These are phyloP conservation scores for Kodamaea arcana DNA, from an alignment of 1,139 yeast genomes.

Conservation along the genomic window DNA sequence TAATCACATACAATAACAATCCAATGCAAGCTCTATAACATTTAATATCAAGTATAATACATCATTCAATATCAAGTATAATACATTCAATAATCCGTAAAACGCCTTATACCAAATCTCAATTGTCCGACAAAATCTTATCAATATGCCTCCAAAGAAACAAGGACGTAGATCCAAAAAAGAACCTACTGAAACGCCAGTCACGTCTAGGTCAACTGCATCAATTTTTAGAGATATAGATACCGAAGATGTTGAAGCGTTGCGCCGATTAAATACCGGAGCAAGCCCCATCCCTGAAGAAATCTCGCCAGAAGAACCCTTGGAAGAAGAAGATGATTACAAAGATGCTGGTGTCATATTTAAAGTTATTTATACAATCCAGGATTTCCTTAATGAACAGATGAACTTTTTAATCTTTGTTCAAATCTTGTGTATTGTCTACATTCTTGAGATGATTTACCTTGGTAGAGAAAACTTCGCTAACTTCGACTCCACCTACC, in stretches of 20 bases:
- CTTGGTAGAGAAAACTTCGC: slow-evolving; percentile 17
- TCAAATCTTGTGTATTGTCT: slow-evolving; percentile 32
- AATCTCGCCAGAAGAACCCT: slow-evolving; percentile 2
- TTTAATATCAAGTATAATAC: too few relatives aligned
- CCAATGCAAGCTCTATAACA: too few relatives aligned
- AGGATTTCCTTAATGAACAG: slow-evolving; percentile 38
- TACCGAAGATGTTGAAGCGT: neutral
- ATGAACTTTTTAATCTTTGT: slow-evolving; percentile 28
- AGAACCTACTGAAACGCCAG: neutral
- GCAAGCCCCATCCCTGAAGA: neutral
- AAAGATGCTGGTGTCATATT: slow-evolving; percentile 8
- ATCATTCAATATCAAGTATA: too few relatives aligned
- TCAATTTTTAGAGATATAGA: slow-evolving; percentile 7
- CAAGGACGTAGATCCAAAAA: too few relatives aligned
- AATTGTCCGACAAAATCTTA: too few relatives aligned
- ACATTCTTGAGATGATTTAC: slow-evolving; percentile 30
- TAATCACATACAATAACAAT: too few relatives aligned
- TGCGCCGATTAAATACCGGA: neutral
- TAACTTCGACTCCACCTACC: slow-evolving; percentile 16
- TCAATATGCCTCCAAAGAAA: too few relatives aligned
- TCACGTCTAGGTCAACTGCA: slow-evolving; percentile 10
- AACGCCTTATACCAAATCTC: too few relatives aligned
- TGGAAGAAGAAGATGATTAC: slow-evolving; percentile 12
- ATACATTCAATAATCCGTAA: too few relatives aligned
- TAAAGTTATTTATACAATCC: slow-evolving; percentile 24